Base-by-base conservation (phyloP, 1,284 basidiomycete genomes). In the Rhodotorula sp. region DNA sequence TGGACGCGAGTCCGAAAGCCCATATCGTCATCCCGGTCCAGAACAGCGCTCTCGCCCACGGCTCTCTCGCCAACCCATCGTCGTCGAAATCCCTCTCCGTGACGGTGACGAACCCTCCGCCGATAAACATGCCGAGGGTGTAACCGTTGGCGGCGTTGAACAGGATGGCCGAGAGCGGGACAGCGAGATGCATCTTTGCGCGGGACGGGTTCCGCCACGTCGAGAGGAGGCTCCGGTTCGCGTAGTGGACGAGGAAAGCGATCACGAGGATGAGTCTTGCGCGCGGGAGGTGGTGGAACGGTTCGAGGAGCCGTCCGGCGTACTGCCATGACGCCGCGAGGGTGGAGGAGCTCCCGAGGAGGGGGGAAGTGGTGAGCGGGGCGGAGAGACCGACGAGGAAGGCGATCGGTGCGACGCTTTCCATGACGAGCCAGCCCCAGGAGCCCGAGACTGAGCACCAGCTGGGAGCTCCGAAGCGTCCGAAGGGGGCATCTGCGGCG, bases 401-500 rank as follows among this genome's bases (percentile, higher is more conserved):
- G 10, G 73, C 37, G 51, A 78, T 26, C 0, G 76, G 77, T 3
- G 75, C 71, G n/a, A 75, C 67, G 53, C 75, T 63, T 46, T 78
- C 77, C 70, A 76, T 75, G n/a, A 75, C 15, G 46, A 77, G 46
- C 79, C 80, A 81, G 26, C 77, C 79, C n/a, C 77, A 4, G 57
- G 78, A 77, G 15, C 80, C 80, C 48, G 75, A 70, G 54, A 78
- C 65, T n/a, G 66, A 73, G 51, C 75, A 49, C 26, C 53, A 46
- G 14, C 58, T 51, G 14, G 10, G 7, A 20, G 45, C 14, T 1
- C 57, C 42, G 66, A 63, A 81, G 8, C 77, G 64, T 14, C 80
- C 80, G 59, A 80, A 80, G 2, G 80, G 80, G 1, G 80, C 80
- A 46, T 81, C 79, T 76, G 63, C 15, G 14, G 22, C 22, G 24